Conservation (phyloP, 352 stramenopile genomes). For the Achlya hypogyna region DNA sequence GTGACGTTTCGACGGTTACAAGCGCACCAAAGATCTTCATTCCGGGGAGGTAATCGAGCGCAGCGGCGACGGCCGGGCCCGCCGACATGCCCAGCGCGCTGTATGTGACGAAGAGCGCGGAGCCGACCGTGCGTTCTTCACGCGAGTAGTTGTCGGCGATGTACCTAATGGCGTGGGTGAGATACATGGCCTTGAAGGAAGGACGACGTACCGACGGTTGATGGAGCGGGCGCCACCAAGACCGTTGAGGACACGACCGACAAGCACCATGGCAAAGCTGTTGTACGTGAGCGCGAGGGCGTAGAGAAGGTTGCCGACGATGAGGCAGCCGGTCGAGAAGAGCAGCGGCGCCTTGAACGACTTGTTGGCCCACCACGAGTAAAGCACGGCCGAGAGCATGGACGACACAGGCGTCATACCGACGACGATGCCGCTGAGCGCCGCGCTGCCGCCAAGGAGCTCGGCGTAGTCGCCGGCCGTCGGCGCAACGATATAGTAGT, state of each 20-base stretch:
- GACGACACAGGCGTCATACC: slow-evolving; percentile 95
- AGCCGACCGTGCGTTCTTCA: slow-evolving; percentile 85
- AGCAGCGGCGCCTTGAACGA: slow-evolving; percentile 83
- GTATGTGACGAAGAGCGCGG: slow-evolving; percentile 87
- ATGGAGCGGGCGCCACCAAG: slow-evolving; percentile 88
- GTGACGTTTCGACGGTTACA: slow-evolving; percentile 82
- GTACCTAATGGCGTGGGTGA: slow-evolving; percentile 28
- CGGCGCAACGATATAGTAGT: slow-evolving; percentile 97
- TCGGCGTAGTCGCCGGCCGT: slow-evolving; percentile 89
- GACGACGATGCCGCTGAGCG: slow-evolving; percentile 91
- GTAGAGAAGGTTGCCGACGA: slow-evolving; percentile 85
- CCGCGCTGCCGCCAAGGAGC: slow-evolving; percentile 78
- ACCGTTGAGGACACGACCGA: slow-evolving; percentile 87
- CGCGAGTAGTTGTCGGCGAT: slow-evolving; percentile 84
- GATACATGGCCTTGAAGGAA: neutral
- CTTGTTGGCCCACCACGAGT: slow-evolving; percentile 90
- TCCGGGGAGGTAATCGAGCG: slow-evolving; percentile 61
- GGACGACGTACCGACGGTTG: slow-evolving; percentile 44
- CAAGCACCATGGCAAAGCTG: slow-evolving; percentile 81
- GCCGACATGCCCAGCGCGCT: slow-evolving; percentile 88
- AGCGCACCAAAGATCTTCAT: slow-evolving; percentile 40
- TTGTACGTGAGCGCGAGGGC: slow-evolving; percentile 66
- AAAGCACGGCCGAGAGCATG: slow-evolving; percentile 88
- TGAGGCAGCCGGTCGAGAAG: slow-evolving; percentile 70
- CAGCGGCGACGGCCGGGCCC: slow-evolving; percentile 68